Base-by-base conservation (phyloP, 768 basidiomycete genomes). In the Tephrocybe sp. region DNA sequence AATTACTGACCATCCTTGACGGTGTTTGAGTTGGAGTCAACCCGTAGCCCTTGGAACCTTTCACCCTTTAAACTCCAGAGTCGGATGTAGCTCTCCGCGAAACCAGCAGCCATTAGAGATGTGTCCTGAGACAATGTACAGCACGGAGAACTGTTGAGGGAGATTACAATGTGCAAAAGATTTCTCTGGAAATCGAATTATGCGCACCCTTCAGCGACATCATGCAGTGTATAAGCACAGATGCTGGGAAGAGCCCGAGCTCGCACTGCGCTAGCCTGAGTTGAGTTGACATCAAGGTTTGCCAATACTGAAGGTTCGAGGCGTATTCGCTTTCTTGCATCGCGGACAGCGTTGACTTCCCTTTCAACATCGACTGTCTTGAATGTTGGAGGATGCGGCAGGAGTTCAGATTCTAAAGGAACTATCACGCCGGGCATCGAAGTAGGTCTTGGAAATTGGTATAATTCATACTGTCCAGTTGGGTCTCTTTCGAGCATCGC, bases 51-150 rank as follows among this genome's bases (percentile, higher is more conserved):
- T 58, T 73, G 81, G 27, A 99, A 67, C 57, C 86, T 90, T 61
- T 97, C 91, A 29, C 93, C 94, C 61, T 94, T 97, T 44, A 98
- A 69, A 63, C 81, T 95, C 94, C 97, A 99, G 54, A 99, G 57
- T 37, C 93, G 80, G 53, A 98, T 88, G 61, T 92, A 94, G 61
- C 94, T 97, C 68, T 99, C 94, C 21, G 91, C 81, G 63, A 97
- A 97, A 3, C 97, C 97, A 38, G 88, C 89, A 1, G 95, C 97
- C 82, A 99, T 83, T 10, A 98, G 67, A 7, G 94, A 88, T 0
- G 86, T 87, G 66, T 99, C 97, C 33, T 78, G 78, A 23, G 97
- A 98, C 62, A 98, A 97, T 15, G 85, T 81, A 50, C 84, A 85
- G 58, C 88, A 91, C 4, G 94, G 88, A 2, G 87, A 76, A 22